Evolutionary conservation across 345 rosid species (phyloP), one percentile per base, ranked within the genome.

Genomic region (Pistacia integerrima): DNA sequence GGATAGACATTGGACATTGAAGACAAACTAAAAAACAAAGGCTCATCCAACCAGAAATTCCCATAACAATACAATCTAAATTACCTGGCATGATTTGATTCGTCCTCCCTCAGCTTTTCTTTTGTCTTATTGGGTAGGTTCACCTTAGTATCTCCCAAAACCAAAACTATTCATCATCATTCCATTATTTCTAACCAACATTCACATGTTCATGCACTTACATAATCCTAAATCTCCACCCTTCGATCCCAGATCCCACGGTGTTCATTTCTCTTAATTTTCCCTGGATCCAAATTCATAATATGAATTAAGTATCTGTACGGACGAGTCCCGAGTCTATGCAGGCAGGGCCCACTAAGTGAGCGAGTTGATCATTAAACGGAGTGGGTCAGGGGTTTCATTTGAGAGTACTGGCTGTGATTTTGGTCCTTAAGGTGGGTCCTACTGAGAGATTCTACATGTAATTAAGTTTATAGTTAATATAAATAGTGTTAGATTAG

Each of bases 121-220:
- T 79, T 77, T 82, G 85, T 87, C 88, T 79, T 78, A 76, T 85
- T 85, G 78, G 85, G 84, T 11, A 79, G 79, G 83, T 82, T 64
- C 83, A 71, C 66, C 82, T 20, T 22, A 22, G 54, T 73, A 20
- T 36, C 60, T 38, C 25, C 18, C 28, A 16, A 63, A 12, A 25
- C 67, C 25, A 25, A 25, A 25, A 25, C 25, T 25, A 25, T 25
- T 25, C 25, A 25, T 25, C 25, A 25, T 25, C 25, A 25, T 25
- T 25, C 25, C 16, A 30, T 30, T 30, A 30, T 30, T 30, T 1
- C 64, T 60, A 22, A 6, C 17, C 4, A 59, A 16, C 48, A 38
- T 4, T 38, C 41, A 41, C 46, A 41, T 41, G 69, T 77, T 80
- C 83, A 77, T 77, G 81, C 81, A 74, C 51, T 65, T 4, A 30